Percentiles rank a stretch among this genome's conserved stretches.
Evolutionary conservation across 1,284 basidiomycete genomes (phyloP).

Genomic region (Microbotryum violaceum): DNA sequence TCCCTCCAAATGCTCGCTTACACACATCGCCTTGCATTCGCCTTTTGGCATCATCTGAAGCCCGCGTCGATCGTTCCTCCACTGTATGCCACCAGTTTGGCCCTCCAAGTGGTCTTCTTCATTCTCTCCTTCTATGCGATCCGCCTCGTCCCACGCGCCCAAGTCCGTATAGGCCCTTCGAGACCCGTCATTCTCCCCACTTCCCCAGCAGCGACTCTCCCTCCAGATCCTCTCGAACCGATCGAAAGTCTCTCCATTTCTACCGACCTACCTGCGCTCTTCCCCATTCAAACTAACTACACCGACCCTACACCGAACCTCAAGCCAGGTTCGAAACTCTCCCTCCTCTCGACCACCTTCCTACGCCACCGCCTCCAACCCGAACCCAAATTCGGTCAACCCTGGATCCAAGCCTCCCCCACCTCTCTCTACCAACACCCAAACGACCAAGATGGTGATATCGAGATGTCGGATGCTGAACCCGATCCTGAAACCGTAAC

Average conservation of each 20-base stretch:
- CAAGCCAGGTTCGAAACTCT: neutral
- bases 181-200: too few species aligned
- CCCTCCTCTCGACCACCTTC: constrained; percentile 25
- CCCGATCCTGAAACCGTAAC: too few species aligned
- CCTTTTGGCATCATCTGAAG: neutral
- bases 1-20: constrained; percentile 5
- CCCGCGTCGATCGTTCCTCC: too few species aligned
- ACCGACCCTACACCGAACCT: neutral
- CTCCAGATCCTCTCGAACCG: too few species aligned
- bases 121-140: too few species aligned
- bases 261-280: neutral
- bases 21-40: neutral
- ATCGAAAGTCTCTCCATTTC: neutral
- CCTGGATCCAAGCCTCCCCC: constrained; percentile 4
- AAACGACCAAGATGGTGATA: neutral
- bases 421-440: constrained; percentile 7
- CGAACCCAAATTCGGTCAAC: constrained; percentile 16
- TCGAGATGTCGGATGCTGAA: too few species aligned
- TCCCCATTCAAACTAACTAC: neutral
- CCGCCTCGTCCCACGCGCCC: too few species aligned
- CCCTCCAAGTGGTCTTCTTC: too few species aligned
- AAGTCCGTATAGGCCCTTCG: too few species aligned
- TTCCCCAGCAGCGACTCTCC: too few species aligned
- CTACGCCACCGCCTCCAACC: constrained; percentile 34
- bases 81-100: too few species aligned